phyloP scores from a whole-genome alignment of 2,329 filamentous ascomycete species.

The Hymenoscyphus albidus region DNA sequence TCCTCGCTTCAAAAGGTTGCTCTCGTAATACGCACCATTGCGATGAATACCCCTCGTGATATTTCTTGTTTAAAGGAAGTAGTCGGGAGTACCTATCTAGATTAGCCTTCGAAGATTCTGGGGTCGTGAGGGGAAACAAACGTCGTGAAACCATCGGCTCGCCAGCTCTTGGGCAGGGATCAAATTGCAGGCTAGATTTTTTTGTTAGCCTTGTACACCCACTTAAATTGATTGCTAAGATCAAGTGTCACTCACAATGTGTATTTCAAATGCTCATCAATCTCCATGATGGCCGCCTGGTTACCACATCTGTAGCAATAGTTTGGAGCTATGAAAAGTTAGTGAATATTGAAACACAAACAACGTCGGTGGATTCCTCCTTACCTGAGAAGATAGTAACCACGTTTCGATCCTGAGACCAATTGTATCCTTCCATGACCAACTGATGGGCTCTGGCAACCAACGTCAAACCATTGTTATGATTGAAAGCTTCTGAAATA shows the following conservation, averaged over 20 bases:
- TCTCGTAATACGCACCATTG: constrained; percentile 1
- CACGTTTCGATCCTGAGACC: constrained; percentile 97
- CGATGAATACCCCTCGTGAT: constrained; percentile 13
- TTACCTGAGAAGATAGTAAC: constrained; percentile 97
- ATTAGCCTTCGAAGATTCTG: constrained; percentile 13
- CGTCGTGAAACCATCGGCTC: constrained; percentile 98
- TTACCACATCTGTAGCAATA: constrained; percentile 99
- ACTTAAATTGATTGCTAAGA: not conserved
- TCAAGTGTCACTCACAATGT: constrained; percentile 73
- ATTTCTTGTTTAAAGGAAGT: constrained; percentile 73
- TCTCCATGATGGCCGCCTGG: constrained; percentile 99
- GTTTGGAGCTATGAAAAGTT: constrained; percentile 60
- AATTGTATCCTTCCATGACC: constrained; percentile 99
- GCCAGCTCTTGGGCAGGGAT: constrained; percentile 93
- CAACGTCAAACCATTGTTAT: constrained; percentile 95
- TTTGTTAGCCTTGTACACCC: constrained; percentile 28
- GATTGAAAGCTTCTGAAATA: constrained; percentile 98
- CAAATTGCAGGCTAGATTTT: constrained; percentile 85
- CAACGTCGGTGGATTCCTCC: constrained; percentile 26
- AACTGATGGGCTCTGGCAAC: constrained; percentile 96
- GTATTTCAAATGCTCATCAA: constrained; percentile 98
- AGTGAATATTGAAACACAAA: not conserved
- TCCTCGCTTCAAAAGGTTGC: constrained; percentile 18
- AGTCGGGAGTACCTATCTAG: constrained; percentile 75
- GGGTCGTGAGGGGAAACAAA: constrained; percentile 39